These are phyloP conservation scores for Claviceps pusilla DNA, from an alignment of 2,329 filamentous ascomycete species.

Conservation along the genomic window DNA sequence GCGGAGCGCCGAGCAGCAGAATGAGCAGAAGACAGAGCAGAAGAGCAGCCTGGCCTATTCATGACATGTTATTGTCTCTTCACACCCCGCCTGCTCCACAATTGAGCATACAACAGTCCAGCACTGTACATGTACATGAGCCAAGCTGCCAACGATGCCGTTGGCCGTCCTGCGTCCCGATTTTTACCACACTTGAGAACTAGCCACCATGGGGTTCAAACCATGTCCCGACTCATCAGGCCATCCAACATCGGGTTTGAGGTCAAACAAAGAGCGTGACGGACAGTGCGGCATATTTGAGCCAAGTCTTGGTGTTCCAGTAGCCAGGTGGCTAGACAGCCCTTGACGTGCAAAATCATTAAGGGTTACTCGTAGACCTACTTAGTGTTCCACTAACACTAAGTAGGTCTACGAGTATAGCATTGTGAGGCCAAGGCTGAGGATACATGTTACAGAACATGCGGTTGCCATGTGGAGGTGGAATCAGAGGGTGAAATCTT, in stretches of 20 bases:
- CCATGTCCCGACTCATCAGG: not conserved
- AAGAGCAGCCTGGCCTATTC: not conserved
- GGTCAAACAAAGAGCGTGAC: not conserved
- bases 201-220: not conserved
- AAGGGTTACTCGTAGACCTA: not conserved
- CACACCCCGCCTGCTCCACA: slow-evolving; percentile 1
- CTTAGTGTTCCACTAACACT: too few species aligned
- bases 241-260: not conserved
- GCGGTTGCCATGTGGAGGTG: not conserved
- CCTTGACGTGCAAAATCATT: not conserved
- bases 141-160: not conserved
- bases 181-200: not conserved
- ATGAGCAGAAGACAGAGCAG: not conserved
- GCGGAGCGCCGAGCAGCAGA: too few species aligned
- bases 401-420: not conserved
- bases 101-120: not conserved
- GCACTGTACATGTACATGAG: not conserved
- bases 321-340: too few species aligned
- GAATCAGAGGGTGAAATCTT: not conserved
- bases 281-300: not conserved
- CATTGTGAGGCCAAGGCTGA: not conserved
- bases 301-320: not conserved
- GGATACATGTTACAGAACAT: not conserved
- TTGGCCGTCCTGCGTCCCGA: not conserved
- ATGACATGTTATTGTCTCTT: not conserved